phyloP scores from a whole-genome alignment of 495 filamentous ascomycete species.

The Barbatosphaeria neglecta region DNA sequence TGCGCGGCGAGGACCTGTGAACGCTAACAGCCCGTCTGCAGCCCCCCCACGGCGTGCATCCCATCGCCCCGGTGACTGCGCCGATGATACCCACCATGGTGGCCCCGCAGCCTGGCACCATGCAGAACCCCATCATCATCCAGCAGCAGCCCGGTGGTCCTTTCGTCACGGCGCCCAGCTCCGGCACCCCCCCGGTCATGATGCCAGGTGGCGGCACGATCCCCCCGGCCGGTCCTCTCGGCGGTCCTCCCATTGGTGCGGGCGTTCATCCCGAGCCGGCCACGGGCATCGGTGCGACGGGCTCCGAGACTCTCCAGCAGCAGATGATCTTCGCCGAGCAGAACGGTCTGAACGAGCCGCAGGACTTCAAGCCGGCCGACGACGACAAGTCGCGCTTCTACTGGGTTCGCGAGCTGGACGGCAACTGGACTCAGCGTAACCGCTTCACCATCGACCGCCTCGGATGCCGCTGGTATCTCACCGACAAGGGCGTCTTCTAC shows the following conservation, averaged over 20 bases:
- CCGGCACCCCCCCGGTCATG: neutral
- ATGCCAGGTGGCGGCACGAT: neutral
- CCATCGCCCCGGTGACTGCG: slow-evolving; percentile 3
- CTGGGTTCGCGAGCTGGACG: slow-evolving; percentile 36
- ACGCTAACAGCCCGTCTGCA: neutral
- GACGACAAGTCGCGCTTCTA: slow-evolving; percentile 39
- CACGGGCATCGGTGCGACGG: slow-evolving; percentile 27
- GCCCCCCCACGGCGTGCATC: slow-evolving; percentile 4
- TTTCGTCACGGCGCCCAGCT: neutral
- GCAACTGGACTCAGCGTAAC: slow-evolving; percentile 31
- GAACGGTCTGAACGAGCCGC: slow-evolving; percentile 29
- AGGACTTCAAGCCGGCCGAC: slow-evolving; percentile 41
- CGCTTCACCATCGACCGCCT: slow-evolving; percentile 39
- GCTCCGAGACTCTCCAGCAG: slow-evolving; percentile 22
- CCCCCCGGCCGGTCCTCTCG: slow-evolving; percentile 3
- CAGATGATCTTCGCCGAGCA: slow-evolving; percentile 25
- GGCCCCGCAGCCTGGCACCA: slow-evolving; percentile 7
- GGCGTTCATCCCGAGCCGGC: slow-evolving; percentile 16
- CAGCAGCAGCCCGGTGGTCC: slow-evolving; percentile 2
- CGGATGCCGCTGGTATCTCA: slow-evolving; percentile 37
- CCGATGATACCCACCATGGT: slow-evolving; percentile 6
- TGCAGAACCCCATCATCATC: slow-evolving; percentile 7
- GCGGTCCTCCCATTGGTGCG: slow-evolving; percentile 5
- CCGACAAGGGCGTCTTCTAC: slow-evolving; percentile 35
- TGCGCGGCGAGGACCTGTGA: neutral